Evolutionary conservation across 768 basidiomycete species (phyloP), one percentile per base, ranked within the genome.

Genomic region (Termitomyces sp.): DNA sequence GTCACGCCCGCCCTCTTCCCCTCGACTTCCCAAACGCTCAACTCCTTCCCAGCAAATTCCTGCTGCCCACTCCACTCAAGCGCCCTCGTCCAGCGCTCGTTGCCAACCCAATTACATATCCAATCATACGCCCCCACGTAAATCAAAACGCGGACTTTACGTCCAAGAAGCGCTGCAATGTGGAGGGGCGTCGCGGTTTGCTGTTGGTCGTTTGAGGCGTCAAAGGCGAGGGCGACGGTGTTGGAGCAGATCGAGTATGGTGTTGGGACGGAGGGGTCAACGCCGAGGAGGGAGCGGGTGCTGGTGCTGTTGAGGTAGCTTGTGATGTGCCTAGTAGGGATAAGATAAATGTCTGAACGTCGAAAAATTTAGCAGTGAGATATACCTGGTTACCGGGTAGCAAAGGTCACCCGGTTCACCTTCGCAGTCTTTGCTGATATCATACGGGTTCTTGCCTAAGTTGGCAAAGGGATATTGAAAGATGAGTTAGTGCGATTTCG

Each of bases 91-190:
- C 91, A 93, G 33, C 80, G 76, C 66, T 87, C 83, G 69, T 92
- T 92, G 6, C 87, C 88, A 32, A 90, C 74, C 80, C 85, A 88
- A 69, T 91, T 91, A 71, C 90, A 91, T 56, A 86, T 86, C 85
- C 85, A 90, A 65, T 90, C 89, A 60, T 88, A 86, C 36, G 79
- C 79, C 7, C 89, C 90, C 1, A 86, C 86, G 64, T 90, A 91
- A 57, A 88, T 84, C 35, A 94, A 79, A 18, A 87, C 83, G 3
- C 82, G 79, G 32, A 94, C 76, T 0, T 85, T 86, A 20, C 88
- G 84, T 62, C 93, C 91, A 18, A 94, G 83, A 40, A 94, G 80
- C 0, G 79, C 82, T 2, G 83, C 79, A 63, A 90, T 78, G 71
- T 90, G 85, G 71, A 84, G 69, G 66, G 83, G 73, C 12, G 64